Evolutionary conservation across 2,329 filamentous ascomycete genomes (phyloP), one percentile per base, ranked within the genome.

Genomic region (Venturia carpophila): DNA sequence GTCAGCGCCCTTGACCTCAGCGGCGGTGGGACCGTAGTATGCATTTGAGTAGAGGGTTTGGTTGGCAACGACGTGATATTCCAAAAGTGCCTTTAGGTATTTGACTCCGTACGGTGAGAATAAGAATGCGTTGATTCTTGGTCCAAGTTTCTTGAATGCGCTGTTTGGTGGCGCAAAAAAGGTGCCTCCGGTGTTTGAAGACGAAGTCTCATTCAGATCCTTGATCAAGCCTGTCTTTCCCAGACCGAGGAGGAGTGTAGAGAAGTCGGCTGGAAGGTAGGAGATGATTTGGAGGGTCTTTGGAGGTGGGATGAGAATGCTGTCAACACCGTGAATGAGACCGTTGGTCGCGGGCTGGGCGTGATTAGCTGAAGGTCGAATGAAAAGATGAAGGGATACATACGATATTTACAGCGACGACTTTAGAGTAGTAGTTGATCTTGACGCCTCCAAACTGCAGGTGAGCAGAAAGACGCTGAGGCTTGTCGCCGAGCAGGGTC

Each of bases 1-100:
- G 49, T 70, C 69, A 19, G 71, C 69, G 10, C 66, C 67, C 68
- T 6, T 73, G 69, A 37, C 34, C 13, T 58, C 49, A 11, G 68
- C 64, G 69, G 27, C 64, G 0, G 78, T 77, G 10, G 77, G 71
- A 61, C 82, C 81, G 77, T 92, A 94, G 72, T 87, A 90, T 5
- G 87, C 88, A 72, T 96, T 92, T 6, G 88, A 90, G 79, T 96
- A 97, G 0, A 96, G 78, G 0, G 89, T 92, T 66, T 86, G 82
- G 71, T 90, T 85, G 52, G 86, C 82, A 1, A 88, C 88, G 61
- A 92, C 82, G 71, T 93, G 89, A 73, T 95, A 95, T 77, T 90
- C 80, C 19, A 95, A 79, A 58, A 96, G 78, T 0, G 90, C 90
- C 69, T 84, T 85, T 21, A 97, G 83, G 73, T 91, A 96, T 74